A percentile compares a stretch with the other conserved stretches of the same genome.
Conservation (phyloP, 306 rosid species). For the Mimosa bimucronata region DNA sequence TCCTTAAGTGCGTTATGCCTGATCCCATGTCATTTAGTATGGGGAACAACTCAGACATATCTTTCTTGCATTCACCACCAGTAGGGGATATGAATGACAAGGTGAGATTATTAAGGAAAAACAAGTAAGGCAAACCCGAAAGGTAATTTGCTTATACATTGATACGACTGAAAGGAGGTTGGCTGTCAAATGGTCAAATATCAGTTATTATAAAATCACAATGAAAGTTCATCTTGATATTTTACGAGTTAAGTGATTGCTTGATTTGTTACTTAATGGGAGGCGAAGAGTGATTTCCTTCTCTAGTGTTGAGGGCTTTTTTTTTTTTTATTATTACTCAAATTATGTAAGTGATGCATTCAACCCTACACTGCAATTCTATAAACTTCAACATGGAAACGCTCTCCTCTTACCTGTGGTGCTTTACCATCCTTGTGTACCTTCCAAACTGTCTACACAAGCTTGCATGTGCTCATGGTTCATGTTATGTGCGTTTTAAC, state of each 20-base stretch:
- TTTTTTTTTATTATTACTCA: not conserved
- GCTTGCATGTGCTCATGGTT: constrained; percentile 13
- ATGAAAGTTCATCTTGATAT: constrained; percentile 6
- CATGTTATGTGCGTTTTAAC: constrained; percentile 19
- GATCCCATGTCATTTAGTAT: constrained; percentile 2
- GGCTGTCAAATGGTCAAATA: constrained; percentile 2
- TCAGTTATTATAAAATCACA: constrained; percentile 8
- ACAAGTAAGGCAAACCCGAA: constrained; percentile 1
- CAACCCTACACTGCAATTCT: constrained; percentile 4
- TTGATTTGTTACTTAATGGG: not conserved
- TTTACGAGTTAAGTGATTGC: constrained; percentile 1
- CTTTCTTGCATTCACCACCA: constrained; percentile 26
- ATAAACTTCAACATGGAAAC: not conserved
- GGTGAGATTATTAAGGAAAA: constrained; percentile 9
- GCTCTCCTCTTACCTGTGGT: constrained; percentile 16
- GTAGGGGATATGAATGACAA: not conserved
- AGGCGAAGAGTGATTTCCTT: too few relatives aligned
- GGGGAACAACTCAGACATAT: constrained; percentile 1
- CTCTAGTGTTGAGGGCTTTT: not conserved
- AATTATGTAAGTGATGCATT: too few relatives aligned
- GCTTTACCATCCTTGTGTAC: not conserved
- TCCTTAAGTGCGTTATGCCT: constrained; percentile 19
- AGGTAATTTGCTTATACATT: not conserved
- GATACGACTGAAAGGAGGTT: not conserved
- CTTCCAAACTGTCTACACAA: constrained; percentile 18